Evolutionary conservation across 371 early-diverging fungal genomes (phyloP), one percentile per base, ranked within the genome.

Genomic region (Mucor circinelloides): DNA sequence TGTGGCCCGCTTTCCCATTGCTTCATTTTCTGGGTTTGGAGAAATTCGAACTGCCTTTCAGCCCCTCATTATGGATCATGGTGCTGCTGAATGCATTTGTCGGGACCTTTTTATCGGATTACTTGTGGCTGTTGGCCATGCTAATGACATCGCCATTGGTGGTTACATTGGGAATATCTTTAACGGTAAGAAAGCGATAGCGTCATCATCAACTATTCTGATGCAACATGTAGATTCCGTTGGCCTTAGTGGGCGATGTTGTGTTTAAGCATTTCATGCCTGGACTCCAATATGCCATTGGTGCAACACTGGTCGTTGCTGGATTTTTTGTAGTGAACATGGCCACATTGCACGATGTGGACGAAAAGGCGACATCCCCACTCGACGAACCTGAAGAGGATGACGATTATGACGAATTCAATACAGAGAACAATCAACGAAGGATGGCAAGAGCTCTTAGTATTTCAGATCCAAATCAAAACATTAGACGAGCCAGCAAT

Each of bases 71-170:
- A 23, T 87, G 90, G 83, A 65, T 73, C 30, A 87, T 91, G 85
- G 76, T 94, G 21, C 38, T 83, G 0, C 58, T 91, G 44, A 93
- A 94, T 72, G 94, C 93, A 0, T 75, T 93, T 40, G 68, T 95
- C 13, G 95, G 95, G 6, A 91, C 94, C 2, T 90, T 91, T 64
- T 67, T 93, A 80, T 94, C 93, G 0, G 94, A 94, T 65, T 93
- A 90, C 60, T 67, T 94, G 6, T 94, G 95, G 95, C 70, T 94
- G 30, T 66, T 89, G 52, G 81, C 94, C 4, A 88, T 93, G 87
- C 78, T 94, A 3, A 86, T 93, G 89, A 93, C 94, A 0, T 89
- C 93, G 27, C 94, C 94, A 12, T 69, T 94, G 70, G 89, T 90
- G 2, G 92, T 91, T 1, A 92, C 94, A 5, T 75, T 94, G 36